phyloP scores from a whole-genome alignment of 1,284 basidiomycete genomes.

The Pyrrhoderma lamaoense region DNA sequence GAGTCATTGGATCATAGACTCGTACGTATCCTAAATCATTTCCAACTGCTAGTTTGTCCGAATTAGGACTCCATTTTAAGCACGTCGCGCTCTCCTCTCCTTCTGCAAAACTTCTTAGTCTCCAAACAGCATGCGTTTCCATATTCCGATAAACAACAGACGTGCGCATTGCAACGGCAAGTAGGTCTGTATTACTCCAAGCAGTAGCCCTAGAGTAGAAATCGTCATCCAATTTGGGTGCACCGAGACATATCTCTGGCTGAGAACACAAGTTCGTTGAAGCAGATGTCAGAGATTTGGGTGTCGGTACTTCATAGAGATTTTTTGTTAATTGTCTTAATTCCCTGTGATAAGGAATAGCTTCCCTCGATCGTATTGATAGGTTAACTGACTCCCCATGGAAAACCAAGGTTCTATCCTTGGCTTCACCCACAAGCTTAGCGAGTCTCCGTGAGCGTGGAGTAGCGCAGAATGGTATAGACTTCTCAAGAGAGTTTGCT shows the following conservation, averaged over 20 bases:
- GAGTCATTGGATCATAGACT: slow-evolving; percentile 3
- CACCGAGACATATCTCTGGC: slow-evolving; percentile 14
- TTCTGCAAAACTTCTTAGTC: not conserved
- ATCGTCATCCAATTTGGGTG: slow-evolving; percentile 16
- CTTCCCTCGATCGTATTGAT: not conserved
- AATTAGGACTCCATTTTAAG: slow-evolving; percentile 9
- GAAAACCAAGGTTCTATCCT: slow-evolving; percentile 9
- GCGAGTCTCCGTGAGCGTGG: slow-evolving; percentile 16
- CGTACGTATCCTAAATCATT: slow-evolving; percentile 10
- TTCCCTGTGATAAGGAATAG: slow-evolving; percentile 2
- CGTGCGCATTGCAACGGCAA: slow-evolving; percentile 13
- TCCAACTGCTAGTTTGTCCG: slow-evolving; percentile 8
- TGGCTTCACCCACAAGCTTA: slow-evolving; percentile 11
- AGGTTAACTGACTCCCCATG: slow-evolving; percentile 7
- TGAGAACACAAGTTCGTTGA: slow-evolving; percentile 12
- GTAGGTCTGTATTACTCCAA: slow-evolving; percentile 13
- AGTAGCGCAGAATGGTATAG: slow-evolving; percentile 10
- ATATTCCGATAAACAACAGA: slow-evolving; percentile 17
- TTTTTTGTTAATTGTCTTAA: slow-evolving; percentile 5
- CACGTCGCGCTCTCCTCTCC: slow-evolving; percentile 7
- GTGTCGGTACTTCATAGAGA: slow-evolving; percentile 12
- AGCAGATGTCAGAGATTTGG: slow-evolving; percentile 13
- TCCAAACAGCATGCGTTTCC: slow-evolving; percentile 4
- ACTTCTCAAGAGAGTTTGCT: slow-evolving; percentile 1
- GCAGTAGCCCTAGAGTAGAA: slow-evolving; percentile 14